phyloP scores from a whole-genome alignment of 2,329 filamentous ascomycete species.

The Calonectria leucothoes region DNA sequence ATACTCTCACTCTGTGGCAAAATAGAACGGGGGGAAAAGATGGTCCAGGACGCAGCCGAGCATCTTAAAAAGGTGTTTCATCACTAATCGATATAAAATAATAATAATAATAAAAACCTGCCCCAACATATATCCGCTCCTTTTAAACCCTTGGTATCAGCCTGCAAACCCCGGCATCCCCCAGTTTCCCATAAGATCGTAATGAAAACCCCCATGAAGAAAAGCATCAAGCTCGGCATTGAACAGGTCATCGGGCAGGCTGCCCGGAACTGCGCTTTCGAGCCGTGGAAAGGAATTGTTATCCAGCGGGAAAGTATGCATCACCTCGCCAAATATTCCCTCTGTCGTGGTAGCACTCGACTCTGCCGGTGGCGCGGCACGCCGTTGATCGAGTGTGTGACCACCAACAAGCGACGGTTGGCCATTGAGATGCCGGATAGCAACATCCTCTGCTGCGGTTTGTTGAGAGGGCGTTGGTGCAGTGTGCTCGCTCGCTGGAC shows the following conservation, averaged over 20 bases:
- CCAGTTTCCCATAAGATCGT: slow-evolving; percentile 25
- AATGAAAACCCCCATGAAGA: slow-evolving; percentile 28
- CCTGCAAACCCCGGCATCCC: slow-evolving; percentile 1
- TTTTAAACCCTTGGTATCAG: too few species aligned
- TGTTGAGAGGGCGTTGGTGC: not conserved
- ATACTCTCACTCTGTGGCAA: slow-evolving; percentile 19
- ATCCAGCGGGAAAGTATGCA: slow-evolving; percentile 5
- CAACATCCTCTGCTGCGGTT: not conserved
- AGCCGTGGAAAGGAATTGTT: slow-evolving; percentile 4
- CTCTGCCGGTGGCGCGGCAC: not conserved
- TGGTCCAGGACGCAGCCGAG: slow-evolving; percentile 10
- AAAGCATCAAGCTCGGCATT: slow-evolving; percentile 28
- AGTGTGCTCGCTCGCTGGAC: not conserved
- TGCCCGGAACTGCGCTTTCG: not conserved
- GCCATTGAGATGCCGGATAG: not conserved
- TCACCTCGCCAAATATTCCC: slow-evolving; percentile 20
- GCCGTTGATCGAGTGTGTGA: not conserved
- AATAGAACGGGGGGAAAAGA: slow-evolving; percentile 1
- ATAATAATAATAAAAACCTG: not conserved
- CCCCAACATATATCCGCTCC: too few species aligned
- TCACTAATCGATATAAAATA: too few species aligned
- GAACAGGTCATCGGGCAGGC: slow-evolving; percentile 15
- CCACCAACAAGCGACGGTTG: not conserved
- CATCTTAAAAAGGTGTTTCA: slow-evolving; percentile 8
- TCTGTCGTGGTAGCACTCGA: not conserved